These are phyloP conservation scores for Wickerhamiella galacta DNA, from an alignment of 805 yeast species.

Conservation along the genomic window DNA sequence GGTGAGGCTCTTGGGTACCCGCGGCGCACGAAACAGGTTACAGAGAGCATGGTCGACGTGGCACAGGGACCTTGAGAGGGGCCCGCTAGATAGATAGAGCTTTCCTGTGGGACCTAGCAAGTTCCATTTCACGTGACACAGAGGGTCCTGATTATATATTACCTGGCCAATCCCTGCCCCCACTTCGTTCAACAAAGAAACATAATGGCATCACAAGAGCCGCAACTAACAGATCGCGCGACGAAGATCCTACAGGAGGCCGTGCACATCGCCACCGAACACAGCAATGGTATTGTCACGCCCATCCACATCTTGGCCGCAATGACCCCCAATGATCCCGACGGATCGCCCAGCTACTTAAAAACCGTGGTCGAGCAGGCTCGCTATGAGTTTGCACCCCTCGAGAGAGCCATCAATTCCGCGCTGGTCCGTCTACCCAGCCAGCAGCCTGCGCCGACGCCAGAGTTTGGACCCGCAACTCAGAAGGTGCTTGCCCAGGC, in stretches of 20 bases:
- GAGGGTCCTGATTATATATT: not conserved
- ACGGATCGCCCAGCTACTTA: conserved; percentile 42
- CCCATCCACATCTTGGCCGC: conserved; percentile 92
- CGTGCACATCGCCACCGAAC: conserved; percentile 65
- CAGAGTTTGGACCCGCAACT: conserved; percentile 58
- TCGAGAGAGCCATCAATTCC: conserved; percentile 67
- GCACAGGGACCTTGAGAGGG: too few species aligned
- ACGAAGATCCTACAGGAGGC: conserved; percentile 66
- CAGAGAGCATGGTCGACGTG: too few species aligned
- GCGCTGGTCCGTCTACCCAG: conserved; percentile 72
- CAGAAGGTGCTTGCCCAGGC: conserved; percentile 64
- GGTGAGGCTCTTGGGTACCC: too few species aligned
- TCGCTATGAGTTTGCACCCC: conserved; percentile 67
- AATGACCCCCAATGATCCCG: conserved; percentile 50
- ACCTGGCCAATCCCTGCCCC: too few species aligned
- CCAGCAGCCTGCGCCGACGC: conserved; percentile 75
- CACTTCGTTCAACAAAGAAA: not conserved
- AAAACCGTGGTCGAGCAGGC: conserved; percentile 74
- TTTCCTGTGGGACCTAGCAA: too few species aligned
- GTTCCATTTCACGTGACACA: too few species aligned
- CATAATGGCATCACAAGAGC: conserved; percentile 11
- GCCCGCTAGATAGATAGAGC: too few species aligned
- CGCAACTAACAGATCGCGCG: conserved; percentile 81
- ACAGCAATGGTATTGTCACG: conserved; percentile 61
- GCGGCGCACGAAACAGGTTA: too few species aligned